phyloP scores from a whole-genome alignment of 371 early-diverging fungal species.

The Massospora cicadina region DNA sequence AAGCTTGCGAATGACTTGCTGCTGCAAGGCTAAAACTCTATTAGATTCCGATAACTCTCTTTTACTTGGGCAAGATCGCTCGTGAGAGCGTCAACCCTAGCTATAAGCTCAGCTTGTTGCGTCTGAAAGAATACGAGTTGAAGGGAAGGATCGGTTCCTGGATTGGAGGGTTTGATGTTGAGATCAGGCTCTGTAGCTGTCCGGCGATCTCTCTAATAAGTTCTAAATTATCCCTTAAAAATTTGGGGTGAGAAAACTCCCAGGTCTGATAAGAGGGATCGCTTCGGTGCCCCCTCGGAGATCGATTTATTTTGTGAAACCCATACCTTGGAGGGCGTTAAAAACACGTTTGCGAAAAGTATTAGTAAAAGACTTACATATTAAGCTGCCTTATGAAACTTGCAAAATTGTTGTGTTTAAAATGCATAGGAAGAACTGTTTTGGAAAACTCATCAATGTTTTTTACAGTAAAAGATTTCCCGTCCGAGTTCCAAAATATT shows the following conservation, averaged over 20 bases:
- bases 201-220: constrained; percentile 63
- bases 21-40: constrained; percentile 35
- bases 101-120: constrained; percentile 51
- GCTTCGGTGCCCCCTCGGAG: constrained; percentile 64
- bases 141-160: constrained; percentile 39
- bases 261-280: constrained; percentile 71
- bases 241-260: constrained; percentile 82
- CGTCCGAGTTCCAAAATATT: constrained; percentile 63
- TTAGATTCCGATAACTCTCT: constrained; percentile 50
- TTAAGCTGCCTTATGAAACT: constrained; percentile 77
- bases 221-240: constrained; percentile 56
- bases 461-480: constrained; percentile 72
- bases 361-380: constrained; percentile 29
- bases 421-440: constrained; percentile 55
- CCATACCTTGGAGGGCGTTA: constrained; percentile 39
- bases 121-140: constrained; percentile 53
- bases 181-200: constrained; percentile 66
- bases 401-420: constrained; percentile 70
- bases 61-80: constrained; percentile 42
- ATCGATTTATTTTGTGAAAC: constrained; percentile 74
- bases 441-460: constrained; percentile 65
- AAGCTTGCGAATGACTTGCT: constrained; percentile 21
- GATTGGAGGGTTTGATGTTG: constrained; percentile 31
- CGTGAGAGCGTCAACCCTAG: constrained; percentile 50
- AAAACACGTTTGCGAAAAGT: not conserved